These are phyloP conservation scores for Tricholoma saponaceum DNA, from an alignment of 768 basidiomycete species.

Conservation along the genomic window DNA sequence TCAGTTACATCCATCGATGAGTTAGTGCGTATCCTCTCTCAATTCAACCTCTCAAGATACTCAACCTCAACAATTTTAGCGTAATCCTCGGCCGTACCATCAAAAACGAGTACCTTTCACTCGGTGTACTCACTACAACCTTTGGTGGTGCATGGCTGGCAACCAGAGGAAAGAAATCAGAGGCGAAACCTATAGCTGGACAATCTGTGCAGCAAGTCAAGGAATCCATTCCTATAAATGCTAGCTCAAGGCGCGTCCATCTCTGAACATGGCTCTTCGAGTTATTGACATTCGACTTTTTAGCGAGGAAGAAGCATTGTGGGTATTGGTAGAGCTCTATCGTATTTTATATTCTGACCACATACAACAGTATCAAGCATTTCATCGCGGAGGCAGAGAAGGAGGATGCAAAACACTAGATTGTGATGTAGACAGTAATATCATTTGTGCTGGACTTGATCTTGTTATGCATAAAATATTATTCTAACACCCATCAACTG, in stretches of 20 bases:
- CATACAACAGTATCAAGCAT: constrained; percentile 64
- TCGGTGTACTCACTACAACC: constrained; percentile 57
- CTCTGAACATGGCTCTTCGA: neutral
- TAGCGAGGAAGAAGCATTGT: constrained; percentile 88
- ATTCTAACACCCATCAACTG: neutral
- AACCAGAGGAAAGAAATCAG: constrained; percentile 55
- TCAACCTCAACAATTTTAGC: constrained; percentile 31
- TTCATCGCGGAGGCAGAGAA: constrained; percentile 85
- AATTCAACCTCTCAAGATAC: neutral
- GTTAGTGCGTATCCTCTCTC: constrained; percentile 15
- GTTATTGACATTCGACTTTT: constrained; percentile 8
- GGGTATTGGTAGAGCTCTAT: constrained; percentile 27
- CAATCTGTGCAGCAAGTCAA: constrained; percentile 55
- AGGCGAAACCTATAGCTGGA: constrained; percentile 33
- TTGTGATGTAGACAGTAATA: constrained; percentile 7
- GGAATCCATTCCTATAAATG: constrained; percentile 59
- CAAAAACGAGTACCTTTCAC: constrained; percentile 77
- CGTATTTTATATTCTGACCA: constrained; percentile 25
- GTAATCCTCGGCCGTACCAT: constrained; percentile 74
- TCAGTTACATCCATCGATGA: constrained; percentile 13
- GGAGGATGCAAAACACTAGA: constrained; percentile 51
- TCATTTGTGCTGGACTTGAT: no score
- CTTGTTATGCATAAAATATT: no score
- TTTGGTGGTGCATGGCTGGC: constrained; percentile 52
- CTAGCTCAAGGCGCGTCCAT: constrained; percentile 61